Evolutionary conservation across 2,329 filamentous ascomycete species (phyloP), one percentile per base, ranked within the genome.

Genomic region (Claviceps sp.): DNA sequence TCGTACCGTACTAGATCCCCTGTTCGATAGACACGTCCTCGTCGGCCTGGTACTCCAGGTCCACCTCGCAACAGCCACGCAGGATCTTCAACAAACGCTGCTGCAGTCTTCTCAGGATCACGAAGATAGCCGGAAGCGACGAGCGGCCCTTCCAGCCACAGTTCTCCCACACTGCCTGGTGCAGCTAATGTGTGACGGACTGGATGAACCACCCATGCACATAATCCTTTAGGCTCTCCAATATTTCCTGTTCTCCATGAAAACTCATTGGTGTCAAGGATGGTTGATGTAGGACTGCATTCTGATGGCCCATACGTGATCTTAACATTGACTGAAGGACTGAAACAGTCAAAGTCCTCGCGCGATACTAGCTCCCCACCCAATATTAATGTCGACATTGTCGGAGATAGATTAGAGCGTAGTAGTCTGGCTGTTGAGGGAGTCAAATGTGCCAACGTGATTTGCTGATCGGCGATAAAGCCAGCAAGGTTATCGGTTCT

Each of bases 231-330:
- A 5, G 30, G 38, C 4, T n/a, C 41, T 30, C 16, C 55, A 24
- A 48, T 48, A 5, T 30, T 30, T 30, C 26, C 26, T 30, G 26
- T 30, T 30, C 8, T 30, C 26, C 26, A 30, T 30, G 26, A 30
- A 30, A 30, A 30, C 8, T 30, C 26, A 30, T 30, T 30, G 26
- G 26, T 30, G 9, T 16, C 11, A 8, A n/a, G 2, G 13, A 62
- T 26, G 1, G 57, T 60, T 5, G 26, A 26, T 8, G 44, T 47
- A 2, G 50, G 50, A 1, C 53, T 56, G 30, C 53, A 55, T 34
- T 61, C 59, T 20, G 55, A 53, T 4, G 59, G 59, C 7, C 59
- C 59, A 20, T 61, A 61, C 7, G 46, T 56, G 16, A 59, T 56
- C 2, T 57, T 52, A 22, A 60, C 48, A 9, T 40, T 43, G 11